A percentile compares a stretch with the other conserved stretches of the same genome.
Evolutionary conservation across 208 protist species (phyloP).

Genomic region (Crithidia brevicula): DNA sequence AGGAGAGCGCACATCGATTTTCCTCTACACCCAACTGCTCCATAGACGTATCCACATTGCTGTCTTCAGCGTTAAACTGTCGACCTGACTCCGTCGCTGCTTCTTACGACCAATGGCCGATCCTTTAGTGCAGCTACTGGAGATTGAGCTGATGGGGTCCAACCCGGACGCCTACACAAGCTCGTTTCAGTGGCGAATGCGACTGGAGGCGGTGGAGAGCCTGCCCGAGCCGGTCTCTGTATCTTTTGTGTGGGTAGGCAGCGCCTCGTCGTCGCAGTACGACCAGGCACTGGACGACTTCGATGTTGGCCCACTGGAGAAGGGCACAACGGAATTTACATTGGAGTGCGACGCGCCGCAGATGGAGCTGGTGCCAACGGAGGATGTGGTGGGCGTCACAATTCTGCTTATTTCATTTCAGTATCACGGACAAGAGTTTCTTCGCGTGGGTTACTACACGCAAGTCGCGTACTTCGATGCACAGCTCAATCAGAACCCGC

Average conservation of each 20-base stretch:
- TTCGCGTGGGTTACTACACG: slow-evolving; percentile 98
- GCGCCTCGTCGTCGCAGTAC: slow-evolving; percentile 89
- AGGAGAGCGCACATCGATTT: neutral
- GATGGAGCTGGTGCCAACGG: slow-evolving; percentile 83
- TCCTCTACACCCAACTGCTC: neutral
- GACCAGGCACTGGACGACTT: slow-evolving; percentile 98
- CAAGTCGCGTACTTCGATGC: slow-evolving; percentile 94
- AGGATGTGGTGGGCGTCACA: slow-evolving; percentile 96
- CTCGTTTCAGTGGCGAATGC: slow-evolving; percentile 77
- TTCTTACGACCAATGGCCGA: slow-evolving; percentile 45
- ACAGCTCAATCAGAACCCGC: slow-evolving; percentile 67
- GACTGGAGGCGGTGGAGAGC: slow-evolving; percentile 59
- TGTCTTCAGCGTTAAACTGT: neutral
- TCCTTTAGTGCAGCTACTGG: slow-evolving; percentile 85
- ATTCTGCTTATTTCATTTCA: slow-evolving; percentile 96
- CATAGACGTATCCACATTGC: neutral
- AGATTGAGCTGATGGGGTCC: slow-evolving; percentile 82
- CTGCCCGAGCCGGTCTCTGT: slow-evolving; percentile 94
- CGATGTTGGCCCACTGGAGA: slow-evolving; percentile 95
- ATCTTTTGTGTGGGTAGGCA: slow-evolving; percentile 98
- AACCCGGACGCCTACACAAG: slow-evolving; percentile 77
- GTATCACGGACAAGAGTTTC: slow-evolving; percentile 96
- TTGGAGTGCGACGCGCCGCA: slow-evolving; percentile 95
- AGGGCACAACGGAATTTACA: slow-evolving; percentile 94
- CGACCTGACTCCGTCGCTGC: neutral